These are phyloP conservation scores for Suhomyces maxii DNA, from an alignment of 1,139 yeast species.

Conservation along the genomic window DNA sequence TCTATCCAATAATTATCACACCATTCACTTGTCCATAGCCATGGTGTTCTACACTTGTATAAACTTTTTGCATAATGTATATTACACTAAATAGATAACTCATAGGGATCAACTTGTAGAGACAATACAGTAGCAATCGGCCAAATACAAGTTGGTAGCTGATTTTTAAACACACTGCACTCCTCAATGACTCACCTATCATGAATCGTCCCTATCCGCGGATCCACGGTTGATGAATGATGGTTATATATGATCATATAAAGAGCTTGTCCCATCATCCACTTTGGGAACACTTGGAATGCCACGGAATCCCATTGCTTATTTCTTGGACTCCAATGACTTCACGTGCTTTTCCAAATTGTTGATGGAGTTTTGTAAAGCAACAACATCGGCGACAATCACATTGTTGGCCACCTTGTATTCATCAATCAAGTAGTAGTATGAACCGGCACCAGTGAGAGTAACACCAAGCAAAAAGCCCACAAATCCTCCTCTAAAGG, in stretches of 20 bases:
- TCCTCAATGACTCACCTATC: too few species aligned
- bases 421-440: constrained; percentile 76
- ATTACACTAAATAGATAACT: not conserved
- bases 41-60: not conserved
- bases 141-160: too few species aligned
- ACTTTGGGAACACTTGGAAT: too few species aligned
- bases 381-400: constrained; percentile 70
- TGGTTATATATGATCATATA: not conserved
- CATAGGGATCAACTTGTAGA: not conserved
- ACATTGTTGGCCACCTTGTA: constrained; percentile 72
- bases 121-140: not conserved
- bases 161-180: too few species aligned
- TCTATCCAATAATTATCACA: not conserved
- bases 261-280: not conserved
- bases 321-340: constrained; percentile 48
- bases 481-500: constrained; percentile 65
- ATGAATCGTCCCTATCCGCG: too few species aligned
- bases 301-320: constrained; percentile 9
- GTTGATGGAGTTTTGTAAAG: constrained; percentile 66
- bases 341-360: constrained; percentile 67
- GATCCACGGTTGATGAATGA: too few species aligned
- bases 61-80: not conserved
- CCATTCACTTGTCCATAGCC: not conserved
- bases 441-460: constrained; percentile 71
- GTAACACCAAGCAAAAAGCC: constrained; percentile 82